These are phyloP conservation scores for Lactarius hatsudake DNA, from an alignment of 768 basidiomycete genomes.

Conservation along the genomic window DNA sequence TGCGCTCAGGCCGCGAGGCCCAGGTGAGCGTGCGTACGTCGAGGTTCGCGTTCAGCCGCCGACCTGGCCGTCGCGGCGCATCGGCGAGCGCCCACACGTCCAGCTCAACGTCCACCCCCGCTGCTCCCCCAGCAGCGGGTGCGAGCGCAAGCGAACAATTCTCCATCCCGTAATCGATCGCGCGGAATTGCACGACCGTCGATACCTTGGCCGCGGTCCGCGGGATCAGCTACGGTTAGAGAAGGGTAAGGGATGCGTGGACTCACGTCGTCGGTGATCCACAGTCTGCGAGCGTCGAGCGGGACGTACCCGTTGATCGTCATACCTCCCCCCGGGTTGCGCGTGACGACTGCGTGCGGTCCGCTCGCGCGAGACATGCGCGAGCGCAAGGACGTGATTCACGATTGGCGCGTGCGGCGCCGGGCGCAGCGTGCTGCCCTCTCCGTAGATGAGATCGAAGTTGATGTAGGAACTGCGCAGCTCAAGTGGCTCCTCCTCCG, in stretches of 20 bases:
- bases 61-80: neutral
- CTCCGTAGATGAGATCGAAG: constrained; percentile 7
- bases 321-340: neutral
- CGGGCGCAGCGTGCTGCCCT: neutral
- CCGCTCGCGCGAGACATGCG: neutral
- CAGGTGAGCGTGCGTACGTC: constrained; percentile 6
- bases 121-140: neutral
- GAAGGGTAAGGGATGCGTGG: neutral
- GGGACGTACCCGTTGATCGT: constrained; percentile 10
- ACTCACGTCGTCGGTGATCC: constrained; percentile 3
- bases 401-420: constrained; percentile 9
- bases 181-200: constrained; percentile 16
- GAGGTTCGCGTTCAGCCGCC: neutral
- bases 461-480: constrained; percentile 10
- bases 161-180: constrained; percentile 19
- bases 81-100: neutral
- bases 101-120: neutral
- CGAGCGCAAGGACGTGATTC: neutral
- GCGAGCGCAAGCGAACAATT: constrained; percentile 9
- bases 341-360: neutral
- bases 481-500: neutral
- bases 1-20: constrained; percentile 6
- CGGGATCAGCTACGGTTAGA: too few species aligned
- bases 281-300: constrained; percentile 1
- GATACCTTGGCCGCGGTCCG: neutral